These are phyloP conservation scores for Diplotaxis tenuifolia DNA, from an alignment of 345 rosid genomes.

Conservation along the genomic window DNA sequence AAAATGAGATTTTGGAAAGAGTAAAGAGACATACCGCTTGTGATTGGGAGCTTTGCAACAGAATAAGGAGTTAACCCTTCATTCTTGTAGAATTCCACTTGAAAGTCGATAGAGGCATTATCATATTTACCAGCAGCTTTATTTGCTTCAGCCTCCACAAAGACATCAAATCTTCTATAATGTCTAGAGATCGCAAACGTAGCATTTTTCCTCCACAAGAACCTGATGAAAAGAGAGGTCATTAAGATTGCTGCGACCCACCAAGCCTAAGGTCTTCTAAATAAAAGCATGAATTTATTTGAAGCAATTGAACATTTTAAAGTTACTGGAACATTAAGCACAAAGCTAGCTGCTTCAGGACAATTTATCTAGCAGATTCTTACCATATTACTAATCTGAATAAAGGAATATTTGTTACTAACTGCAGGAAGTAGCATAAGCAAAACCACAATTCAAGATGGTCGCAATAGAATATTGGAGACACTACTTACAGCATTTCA, in stretches of 20 bases:
- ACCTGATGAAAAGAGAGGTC: conserved; percentile 53
- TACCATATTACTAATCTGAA: neutral
- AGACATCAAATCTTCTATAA: conserved; percentile 84
- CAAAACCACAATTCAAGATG: neutral
- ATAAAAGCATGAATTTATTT: neutral
- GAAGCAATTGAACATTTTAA: neutral
- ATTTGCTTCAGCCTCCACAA: conserved; percentile 93
- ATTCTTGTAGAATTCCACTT: conserved; percentile 78
- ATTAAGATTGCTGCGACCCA: conserved; percentile 1
- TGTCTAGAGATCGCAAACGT: conserved; percentile 93
- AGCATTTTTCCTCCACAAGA: conserved; percentile 96
- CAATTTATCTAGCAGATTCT: conserved; percentile 11
- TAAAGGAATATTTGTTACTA: neutral
- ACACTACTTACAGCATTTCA: conserved; percentile 2
- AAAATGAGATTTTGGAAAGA: neutral
- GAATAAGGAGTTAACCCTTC: conserved; percentile 93
- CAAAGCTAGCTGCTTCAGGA: neutral
- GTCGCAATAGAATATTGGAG: neutral
- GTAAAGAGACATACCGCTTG: conserved; percentile 57
- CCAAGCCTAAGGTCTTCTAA: conserved; percentile 5
- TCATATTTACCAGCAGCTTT: conserved; percentile 98
- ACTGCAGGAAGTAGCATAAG: neutral
- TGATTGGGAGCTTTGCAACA: conserved; percentile 81
- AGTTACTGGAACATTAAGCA: neutral
- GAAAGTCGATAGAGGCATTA: conserved; percentile 84